phyloP scores from a whole-genome alignment of 2,329 filamentous ascomycete genomes.

The Fusarium nodosum region DNA sequence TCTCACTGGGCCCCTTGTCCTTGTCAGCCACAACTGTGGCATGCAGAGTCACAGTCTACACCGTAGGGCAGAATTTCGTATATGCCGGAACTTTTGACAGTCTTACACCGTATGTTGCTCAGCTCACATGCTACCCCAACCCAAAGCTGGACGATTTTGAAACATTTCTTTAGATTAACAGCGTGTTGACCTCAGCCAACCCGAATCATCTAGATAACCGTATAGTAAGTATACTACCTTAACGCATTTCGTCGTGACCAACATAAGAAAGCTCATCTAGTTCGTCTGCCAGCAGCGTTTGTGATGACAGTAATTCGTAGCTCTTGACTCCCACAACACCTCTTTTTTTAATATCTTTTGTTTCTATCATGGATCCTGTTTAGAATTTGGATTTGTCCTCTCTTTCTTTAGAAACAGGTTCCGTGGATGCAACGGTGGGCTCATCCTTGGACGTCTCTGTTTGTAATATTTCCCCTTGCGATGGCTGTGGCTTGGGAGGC shows the following conservation, averaged over 20 bases:
- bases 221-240: slow-evolving; percentile 1
- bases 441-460: neutral
- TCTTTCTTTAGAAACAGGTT: neutral
- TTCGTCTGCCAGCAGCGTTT: slow-evolving; percentile 25
- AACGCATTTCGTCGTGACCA: slow-evolving; percentile 28
- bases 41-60: slow-evolving; percentile 1
- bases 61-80: slow-evolving; percentile 10
- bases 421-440: neutral
- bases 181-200: slow-evolving; percentile 10
- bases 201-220: slow-evolving; percentile 18
- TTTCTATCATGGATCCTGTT: neutral
- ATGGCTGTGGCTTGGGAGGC: neutral
- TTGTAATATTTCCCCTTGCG: slow-evolving; percentile 8
- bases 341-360: neutral
- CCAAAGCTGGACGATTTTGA: neutral
- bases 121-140: neutral
- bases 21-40: neutral
- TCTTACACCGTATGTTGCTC: neutral
- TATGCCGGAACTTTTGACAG: slow-evolving; percentile 16
- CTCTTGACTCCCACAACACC: slow-evolving; percentile 5
- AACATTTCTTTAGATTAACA: slow-evolving; percentile 18
- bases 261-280: slow-evolving; percentile 41
- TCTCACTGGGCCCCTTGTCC: slow-evolving; percentile 3
- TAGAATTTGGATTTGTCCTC: slow-evolving; percentile 13
- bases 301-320: slow-evolving; percentile 16